A percentile compares a stretch with the other conserved stretches of the same genome.
These are phyloP conservation scores for Nicotiana undulata DNA, from an alignment of 257 asterid genomes.

Conservation along the genomic window DNA sequence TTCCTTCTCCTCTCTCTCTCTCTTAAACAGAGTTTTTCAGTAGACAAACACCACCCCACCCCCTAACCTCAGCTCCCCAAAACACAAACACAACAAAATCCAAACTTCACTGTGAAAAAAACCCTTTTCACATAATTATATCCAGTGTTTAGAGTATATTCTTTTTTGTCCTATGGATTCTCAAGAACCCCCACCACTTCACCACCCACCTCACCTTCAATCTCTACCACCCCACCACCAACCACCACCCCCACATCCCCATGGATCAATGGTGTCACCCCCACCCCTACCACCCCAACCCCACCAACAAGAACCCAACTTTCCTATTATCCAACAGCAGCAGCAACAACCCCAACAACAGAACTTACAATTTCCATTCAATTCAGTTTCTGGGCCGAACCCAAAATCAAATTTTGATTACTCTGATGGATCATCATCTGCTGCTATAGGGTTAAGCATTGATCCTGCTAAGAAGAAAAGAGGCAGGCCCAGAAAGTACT, in stretches of 20 bases:
- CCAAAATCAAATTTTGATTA: slow-evolving; percentile 10
- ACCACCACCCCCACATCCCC: slow-evolving; percentile 12
- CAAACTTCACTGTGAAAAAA: too few species aligned
- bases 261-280: slow-evolving; percentile 19
- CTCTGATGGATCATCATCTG: slow-evolving; percentile 30
- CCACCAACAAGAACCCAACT: slow-evolving; percentile 5
- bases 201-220: slow-evolving; percentile 17
- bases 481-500: slow-evolving; percentile 57
- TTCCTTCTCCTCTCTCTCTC: too few species aligned
- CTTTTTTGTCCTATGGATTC: slow-evolving; percentile 30
- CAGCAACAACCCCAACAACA: slow-evolving; percentile 29
- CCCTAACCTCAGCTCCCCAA: too few species aligned
- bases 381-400: slow-evolving; percentile 9
- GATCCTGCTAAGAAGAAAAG: slow-evolving; percentile 49
- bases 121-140: too few species aligned
- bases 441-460: not conserved
- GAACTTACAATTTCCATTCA: slow-evolving; percentile 39
- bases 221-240: not conserved
- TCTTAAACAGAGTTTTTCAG: too few species aligned
- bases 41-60: too few species aligned
- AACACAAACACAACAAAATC: too few species aligned
- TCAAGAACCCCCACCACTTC: slow-evolving; percentile 24
- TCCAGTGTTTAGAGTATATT: not conserved
- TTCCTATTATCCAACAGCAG: slow-evolving; percentile 4
- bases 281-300: slow-evolving; percentile 36